Evolutionary conservation across 2,329 filamentous ascomycete genomes (phyloP), one percentile per base, ranked within the genome.

Genomic region (Aspergillus transmontanensis): DNA sequence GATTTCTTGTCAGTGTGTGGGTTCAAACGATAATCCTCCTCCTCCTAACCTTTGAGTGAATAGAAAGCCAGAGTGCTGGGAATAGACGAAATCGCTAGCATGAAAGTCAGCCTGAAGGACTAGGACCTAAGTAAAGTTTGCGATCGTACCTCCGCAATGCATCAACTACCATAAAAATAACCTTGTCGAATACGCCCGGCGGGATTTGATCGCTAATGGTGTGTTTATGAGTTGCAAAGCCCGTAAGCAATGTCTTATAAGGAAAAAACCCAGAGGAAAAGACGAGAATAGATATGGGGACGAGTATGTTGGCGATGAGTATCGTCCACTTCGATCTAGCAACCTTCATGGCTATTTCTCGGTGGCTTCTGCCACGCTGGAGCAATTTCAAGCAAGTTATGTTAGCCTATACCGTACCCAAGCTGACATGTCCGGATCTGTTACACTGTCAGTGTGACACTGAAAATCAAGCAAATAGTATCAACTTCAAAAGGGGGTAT

Each of bases 111-210:
- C 65, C 63, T 76, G 68, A 61, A 57, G 23, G 21, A 43, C 41
- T 32, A 21, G 10, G 14, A 19, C 9, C 12, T 21, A 4, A 14
- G 21, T 46, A 30, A 45, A 36, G 34, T 39, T 16, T 41, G 55
- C 23, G 23, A 60, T 66, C 75, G 64, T 84, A 93, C 91, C 92
- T 96, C 78, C 94, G 86, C 76, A 99, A 79, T 28, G 95, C 94
- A 85, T 99, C 95, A 32, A 99, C 91, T 7, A 99, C 93, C 94
- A 99, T 98, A 77, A 99, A 97, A 59, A 99, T 84, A 59, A 98
- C 83, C 72, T 90, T 93, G 78, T 98, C 89, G 77, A 99, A 99
- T 0, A 90, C 88, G 39, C 91, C 85, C 56, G 83, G 79, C 3
- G 90, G 88, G 7, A 84, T 84, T 54, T 79, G 72, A 23, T 83